Percentiles rank a stretch among this genome's conserved stretches.
Conservation (phyloP, 805 yeast genomes). For the Candida corydali region DNA sequence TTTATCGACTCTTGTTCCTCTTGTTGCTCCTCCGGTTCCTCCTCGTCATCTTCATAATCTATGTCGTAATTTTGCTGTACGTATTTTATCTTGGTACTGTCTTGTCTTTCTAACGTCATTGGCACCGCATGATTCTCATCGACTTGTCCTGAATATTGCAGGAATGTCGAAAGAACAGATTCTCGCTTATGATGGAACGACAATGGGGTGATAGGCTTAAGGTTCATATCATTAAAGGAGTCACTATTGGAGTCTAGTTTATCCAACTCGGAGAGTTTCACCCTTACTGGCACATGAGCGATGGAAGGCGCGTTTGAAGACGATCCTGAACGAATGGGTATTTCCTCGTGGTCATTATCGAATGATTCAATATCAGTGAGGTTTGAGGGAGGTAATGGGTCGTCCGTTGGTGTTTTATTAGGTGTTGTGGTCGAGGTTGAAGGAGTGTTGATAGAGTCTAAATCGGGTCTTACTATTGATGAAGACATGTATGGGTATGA, state of each 20-base stretch:
- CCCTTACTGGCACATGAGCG: too few relatives aligned
- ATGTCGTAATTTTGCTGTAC: constrained; percentile 2
- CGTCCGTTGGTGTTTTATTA: not conserved
- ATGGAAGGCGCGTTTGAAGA: too few relatives aligned
- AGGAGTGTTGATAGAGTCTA: not conserved
- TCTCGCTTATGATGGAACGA: constrained; percentile 11
- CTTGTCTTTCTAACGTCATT: constrained; percentile 7
- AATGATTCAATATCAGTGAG: constrained; percentile 5
- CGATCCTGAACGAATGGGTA: too few relatives aligned
- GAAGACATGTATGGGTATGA: not conserved
- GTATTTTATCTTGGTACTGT: constrained; percentile 4
- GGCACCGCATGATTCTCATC: constrained; percentile 15
- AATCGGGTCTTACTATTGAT: not conserved
- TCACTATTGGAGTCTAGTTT: not conserved
- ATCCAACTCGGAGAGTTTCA: constrained; percentile 1
- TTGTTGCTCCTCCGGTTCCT: not conserved
- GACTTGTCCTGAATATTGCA: constrained; percentile 19
- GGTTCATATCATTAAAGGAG: not conserved
- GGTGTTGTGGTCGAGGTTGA: not conserved
- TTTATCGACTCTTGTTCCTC: not conserved
- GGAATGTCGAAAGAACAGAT: constrained; percentile 17
- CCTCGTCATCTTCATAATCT: constrained; percentile 3
- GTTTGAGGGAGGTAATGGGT: constrained; percentile 2
- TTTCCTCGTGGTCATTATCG: too few relatives aligned
- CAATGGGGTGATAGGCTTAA: not conserved